Base-by-base conservation (phyloP, 495 filamentous ascomycete species). In the Aspergillus bertholletiae region DNA sequence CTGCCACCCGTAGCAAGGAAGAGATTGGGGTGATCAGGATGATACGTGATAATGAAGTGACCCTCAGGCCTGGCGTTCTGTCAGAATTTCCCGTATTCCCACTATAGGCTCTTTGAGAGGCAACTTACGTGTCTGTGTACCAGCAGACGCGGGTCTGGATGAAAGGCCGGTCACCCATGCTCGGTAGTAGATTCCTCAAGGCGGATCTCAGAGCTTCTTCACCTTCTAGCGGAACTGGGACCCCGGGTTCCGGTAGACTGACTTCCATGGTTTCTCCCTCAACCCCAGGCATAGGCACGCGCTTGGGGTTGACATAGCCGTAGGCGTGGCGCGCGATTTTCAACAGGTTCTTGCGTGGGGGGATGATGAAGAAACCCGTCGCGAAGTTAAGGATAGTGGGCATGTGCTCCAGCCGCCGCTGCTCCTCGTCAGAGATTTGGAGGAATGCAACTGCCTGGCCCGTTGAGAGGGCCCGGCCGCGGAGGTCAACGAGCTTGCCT, bases 1-100 rank as follows among this genome's bases (percentile, higher is more conserved):
- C 85, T 89, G 13, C 88, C 92, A 13, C 92, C 92, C 0, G 88
- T 93, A 1, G 89, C 87, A 13, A 97, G 63, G 68, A 96, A 92
- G 18, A 96, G 72, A 12, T 81, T 80, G 22, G 77, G 60, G 64
- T 83, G 82, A 8, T 68, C 62, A 0, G 90, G 90, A 56, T 94
- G 88, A 56, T 88, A 89, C 51, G 84, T 80, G 53, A 96, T 79
- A 27, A 96, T 73, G 74, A 92, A 96, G 66, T 96, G 87, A 6
- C 83, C 89, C 15, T 79, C 83, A 7, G 88, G 79, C 4, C 74
- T 78, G 30, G 20, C 44, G 13, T 41, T 43, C n/a, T 18, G 21
- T 20, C 32, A 45, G 12, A 41, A n/a, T 43, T 18, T 21, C 17
- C 44, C 22, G 34, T 39, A 27, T 13, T 21, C 39, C 3, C 8